Evolutionary conservation across 1,284 basidiomycete genomes (phyloP), one percentile per base, ranked within the genome.

Genomic region (Boletellus dicymbophilus): DNA sequence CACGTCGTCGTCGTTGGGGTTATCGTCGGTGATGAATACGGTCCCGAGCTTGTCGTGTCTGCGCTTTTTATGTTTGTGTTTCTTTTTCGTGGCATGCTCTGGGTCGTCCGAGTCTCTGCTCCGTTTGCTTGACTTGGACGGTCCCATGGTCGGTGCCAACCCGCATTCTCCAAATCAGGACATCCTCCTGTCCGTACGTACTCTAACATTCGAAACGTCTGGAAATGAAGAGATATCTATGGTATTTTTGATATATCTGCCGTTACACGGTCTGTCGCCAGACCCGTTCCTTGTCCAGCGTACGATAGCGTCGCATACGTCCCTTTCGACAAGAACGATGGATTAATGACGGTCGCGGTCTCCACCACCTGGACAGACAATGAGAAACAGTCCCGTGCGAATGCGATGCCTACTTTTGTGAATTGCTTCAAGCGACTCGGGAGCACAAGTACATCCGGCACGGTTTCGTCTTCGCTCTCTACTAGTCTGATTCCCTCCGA

Each of bases 371-470:
- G 37, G 49, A 9, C 42, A 22, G 16, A 28, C 3, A 25, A 23
- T 42, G 18, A 48, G 37, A 22, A 11, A 26, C 12, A 18, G 22
- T n/a, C 21, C 4, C 9, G 22, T 12, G 23, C 18, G 10, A 38
- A 46, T 10, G 4, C 16, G 9, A 38, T 18, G 61, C 76, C 43
- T 26, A 90, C 93, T 79, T 93, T 94, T 13, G 82, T 78, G 62
- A 95, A 95, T 26, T 93, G 87, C 67, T 90, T 93, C 39, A 96
- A 72, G 46, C 85, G 80, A 66, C 91, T 94, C 0, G 95, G 93
- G 2, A 94, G 65, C 44, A 98, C 80, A 34, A 98, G 73, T 3
- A 98, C 75, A 64, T 96, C 92, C 0, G 95, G 95, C 0, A 83
- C 78, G 54, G 63, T 69, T 25, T 76, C 74, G 16, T 74, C 62